Conservation (phyloP, 371 early-diverging fungal genomes). For the Blastocladiella emersonii region DNA sequence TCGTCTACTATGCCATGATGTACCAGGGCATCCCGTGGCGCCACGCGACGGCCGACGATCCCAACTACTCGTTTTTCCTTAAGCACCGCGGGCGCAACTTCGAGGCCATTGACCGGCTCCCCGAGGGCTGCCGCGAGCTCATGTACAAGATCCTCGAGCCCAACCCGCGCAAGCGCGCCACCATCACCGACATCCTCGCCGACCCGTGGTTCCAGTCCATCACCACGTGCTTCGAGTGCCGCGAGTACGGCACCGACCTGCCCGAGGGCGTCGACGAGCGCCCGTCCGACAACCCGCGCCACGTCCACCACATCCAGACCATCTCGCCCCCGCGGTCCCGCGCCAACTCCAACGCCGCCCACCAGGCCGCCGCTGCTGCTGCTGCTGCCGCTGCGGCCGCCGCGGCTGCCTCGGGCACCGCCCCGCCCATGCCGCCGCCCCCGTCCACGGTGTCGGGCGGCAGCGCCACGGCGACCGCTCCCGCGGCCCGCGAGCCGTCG, state of each 20-base stretch:
- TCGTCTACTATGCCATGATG: constrained; percentile 68
- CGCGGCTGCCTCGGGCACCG: neutral
- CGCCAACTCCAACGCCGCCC: neutral
- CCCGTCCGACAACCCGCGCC: neutral
- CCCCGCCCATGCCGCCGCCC: neutral
- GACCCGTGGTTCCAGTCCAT: constrained; percentile 38
- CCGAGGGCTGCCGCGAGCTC: constrained; percentile 25
- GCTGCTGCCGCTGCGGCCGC: neutral
- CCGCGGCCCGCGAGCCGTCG: too few relatives aligned
- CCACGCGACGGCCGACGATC: constrained; percentile 49
- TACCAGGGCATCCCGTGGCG: constrained; percentile 63
- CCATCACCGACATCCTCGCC: constrained; percentile 27
- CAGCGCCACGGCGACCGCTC: too few relatives aligned
- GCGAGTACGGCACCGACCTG: neutral
- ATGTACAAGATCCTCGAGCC: constrained; percentile 48
- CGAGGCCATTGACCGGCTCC: constrained; percentile 29
- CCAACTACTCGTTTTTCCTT: constrained; percentile 21
- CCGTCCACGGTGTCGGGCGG: neutral
- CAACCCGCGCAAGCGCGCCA: constrained; percentile 36
- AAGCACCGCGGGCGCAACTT: constrained; percentile 14
- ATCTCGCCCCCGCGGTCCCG: neutral
- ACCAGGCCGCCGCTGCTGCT: neutral
- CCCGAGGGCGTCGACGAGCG: neutral
- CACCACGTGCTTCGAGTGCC: constrained; percentile 2
- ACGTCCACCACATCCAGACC: neutral